Evolutionary conservation across 2,329 filamentous ascomycete genomes (phyloP).

Genomic region (Ophiocordyceps unilateralis): DNA sequence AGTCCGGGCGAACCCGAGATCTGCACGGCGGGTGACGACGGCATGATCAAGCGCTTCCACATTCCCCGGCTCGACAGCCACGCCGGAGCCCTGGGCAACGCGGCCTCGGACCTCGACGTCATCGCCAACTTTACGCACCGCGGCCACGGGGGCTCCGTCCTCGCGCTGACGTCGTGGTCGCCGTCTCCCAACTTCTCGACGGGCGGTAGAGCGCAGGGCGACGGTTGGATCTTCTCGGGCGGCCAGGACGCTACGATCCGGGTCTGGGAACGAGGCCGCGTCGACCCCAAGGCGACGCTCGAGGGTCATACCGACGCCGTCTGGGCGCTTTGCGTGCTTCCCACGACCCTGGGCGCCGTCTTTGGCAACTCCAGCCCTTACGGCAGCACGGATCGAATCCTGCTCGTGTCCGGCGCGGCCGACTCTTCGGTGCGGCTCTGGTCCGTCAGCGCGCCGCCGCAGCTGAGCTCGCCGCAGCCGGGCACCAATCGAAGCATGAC

Average conservation of each 20-base stretch:
- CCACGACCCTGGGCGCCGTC: slow-evolving; percentile 61
- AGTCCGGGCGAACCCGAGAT: slow-evolving; percentile 93
- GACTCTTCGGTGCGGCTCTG: slow-evolving; percentile 87
- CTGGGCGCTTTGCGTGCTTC: slow-evolving; percentile 87
- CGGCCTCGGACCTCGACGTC: slow-evolving; percentile 70
- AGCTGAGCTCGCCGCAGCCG: slow-evolving; percentile 64
- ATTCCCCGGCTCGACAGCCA: slow-evolving; percentile 74
- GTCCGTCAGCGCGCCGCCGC: slow-evolving; percentile 83
- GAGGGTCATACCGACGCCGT: slow-evolving; percentile 92
- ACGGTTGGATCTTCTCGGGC: slow-evolving; percentile 97
- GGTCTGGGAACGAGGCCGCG: slow-evolving; percentile 87
- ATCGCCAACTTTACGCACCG: slow-evolving; percentile 89
- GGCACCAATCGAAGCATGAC: slow-evolving; percentile 40
- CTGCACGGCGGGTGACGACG: slow-evolving; percentile 89
- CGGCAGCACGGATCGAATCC: slow-evolving; percentile 67
- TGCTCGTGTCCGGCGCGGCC: slow-evolving; percentile 80
- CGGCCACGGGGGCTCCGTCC: slow-evolving; percentile 80
- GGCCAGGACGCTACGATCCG: slow-evolving; percentile 85
- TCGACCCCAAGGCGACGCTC: slow-evolving; percentile 87
- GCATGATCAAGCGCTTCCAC: slow-evolving; percentile 91
- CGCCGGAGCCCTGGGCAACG: slow-evolving; percentile 25
- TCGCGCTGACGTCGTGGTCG: slow-evolving; percentile 73
- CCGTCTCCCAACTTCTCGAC: slow-evolving; percentile 78
- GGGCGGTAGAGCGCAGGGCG: slow-evolving; percentile 70
- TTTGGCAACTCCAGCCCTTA: slow-evolving; percentile 62